Evolutionary conservation across 495 filamentous ascomycete genomes (phyloP), one percentile per base, ranked within the genome.

Genomic region (Aspergillus mulundensis): DNA sequence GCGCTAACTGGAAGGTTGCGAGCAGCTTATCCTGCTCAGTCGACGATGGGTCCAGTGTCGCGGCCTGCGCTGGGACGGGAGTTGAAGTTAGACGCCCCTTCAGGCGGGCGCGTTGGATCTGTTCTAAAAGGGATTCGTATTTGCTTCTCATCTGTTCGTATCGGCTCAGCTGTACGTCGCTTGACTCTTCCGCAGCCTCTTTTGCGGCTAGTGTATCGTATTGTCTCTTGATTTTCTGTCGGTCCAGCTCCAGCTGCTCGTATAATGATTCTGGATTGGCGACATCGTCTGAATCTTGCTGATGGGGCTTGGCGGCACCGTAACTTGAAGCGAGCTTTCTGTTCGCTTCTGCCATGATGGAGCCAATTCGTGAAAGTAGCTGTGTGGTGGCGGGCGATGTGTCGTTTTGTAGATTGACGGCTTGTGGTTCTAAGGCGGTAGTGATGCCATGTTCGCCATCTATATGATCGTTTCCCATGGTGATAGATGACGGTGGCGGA

Each of bases 101-200:
- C 3, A 78, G 62, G 25, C 63, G 60, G 30, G 34, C 49, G 32
- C 62, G 64, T 23, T 78, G 75, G 7, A 67, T 60, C 34, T 71
- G 71, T 51, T 79, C 76, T 10, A 77, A 60, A n/a, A 79, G 67
- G 11, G 73, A 77, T 57, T 75, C 70, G 51, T 73, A 73, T 16
- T 52, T 58, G 36, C 49, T 60, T 45, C 62, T 62, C 43, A 74
- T 23, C n/a, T 65, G 67, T 41, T 73, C 71, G 47, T 75, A 79
- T 4, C 69, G 67, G 28, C 51, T 53, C 14, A 68, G 54, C 34
- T 73, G 72, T 19, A 43, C 54, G 7, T 71, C 66, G 50, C 63
- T 61, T 3, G 61, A 55, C 11, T 72, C 71, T 43, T 66, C 55
- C 18, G 69, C 60, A 7, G 65, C 65, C 42, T 72, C 72, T 32